Conservation (phyloP, 1,284 basidiomycete species). For the Boletus nobilissimus region DNA sequence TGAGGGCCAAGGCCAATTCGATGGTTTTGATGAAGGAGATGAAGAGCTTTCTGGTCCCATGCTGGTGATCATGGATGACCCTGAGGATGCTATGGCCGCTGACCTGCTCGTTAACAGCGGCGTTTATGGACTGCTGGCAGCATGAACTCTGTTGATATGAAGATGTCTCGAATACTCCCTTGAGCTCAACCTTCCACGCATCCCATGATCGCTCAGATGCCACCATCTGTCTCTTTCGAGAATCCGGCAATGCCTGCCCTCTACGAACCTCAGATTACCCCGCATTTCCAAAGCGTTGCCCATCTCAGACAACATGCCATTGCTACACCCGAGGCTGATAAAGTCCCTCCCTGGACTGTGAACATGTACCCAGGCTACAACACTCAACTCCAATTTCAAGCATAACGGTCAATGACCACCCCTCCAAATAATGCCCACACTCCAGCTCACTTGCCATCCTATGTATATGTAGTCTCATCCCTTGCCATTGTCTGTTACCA, state of each 20-base stretch:
- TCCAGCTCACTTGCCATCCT: conserved; percentile 31
- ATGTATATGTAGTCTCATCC: too few species aligned
- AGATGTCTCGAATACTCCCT: conserved; percentile 41
- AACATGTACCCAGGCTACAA: conserved; percentile 48
- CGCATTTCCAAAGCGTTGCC: conserved; percentile 31
- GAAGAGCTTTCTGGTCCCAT: conserved; percentile 39
- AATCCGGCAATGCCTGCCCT: conserved; percentile 47
- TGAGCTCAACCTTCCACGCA: conserved; percentile 35
- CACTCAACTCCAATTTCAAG: conserved; percentile 41
- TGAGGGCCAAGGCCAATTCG: conserved; percentile 55
- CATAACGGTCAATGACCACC: conserved; percentile 47
- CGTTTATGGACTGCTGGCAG: conserved; percentile 38
- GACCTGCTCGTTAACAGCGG: conserved; percentile 35
- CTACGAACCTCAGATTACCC: conserved; percentile 43
- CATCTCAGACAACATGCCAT: conserved; percentile 38
- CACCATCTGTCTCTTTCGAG: conserved; percentile 46
- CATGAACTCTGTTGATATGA: conserved; percentile 38
- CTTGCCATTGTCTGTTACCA: too few species aligned
- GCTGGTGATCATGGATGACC: conserved; percentile 41
- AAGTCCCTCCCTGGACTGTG: conserved; percentile 45
- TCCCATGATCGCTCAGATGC: conserved; percentile 46
- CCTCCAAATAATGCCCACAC: conserved; percentile 49
- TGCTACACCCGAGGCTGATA: conserved; percentile 40
- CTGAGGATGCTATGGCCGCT: conserved; percentile 41
- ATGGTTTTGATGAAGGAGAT: conserved; percentile 52